Conservation (phyloP, 371 early-diverging fungal species). For the Mycotypha africana region DNA sequence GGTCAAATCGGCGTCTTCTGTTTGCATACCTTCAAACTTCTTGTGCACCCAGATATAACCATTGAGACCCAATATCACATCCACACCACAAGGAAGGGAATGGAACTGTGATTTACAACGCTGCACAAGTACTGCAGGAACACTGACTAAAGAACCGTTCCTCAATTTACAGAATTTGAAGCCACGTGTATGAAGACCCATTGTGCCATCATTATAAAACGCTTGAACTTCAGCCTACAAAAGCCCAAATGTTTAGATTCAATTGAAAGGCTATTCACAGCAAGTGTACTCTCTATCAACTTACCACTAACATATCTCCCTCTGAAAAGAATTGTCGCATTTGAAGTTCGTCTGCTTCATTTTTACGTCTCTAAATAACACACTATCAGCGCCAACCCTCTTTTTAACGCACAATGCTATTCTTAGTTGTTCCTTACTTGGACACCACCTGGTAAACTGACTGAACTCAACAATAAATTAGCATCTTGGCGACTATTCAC, state of each 20-base stretch:
- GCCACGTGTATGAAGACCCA: conserved; percentile 93
- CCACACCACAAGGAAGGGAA: conserved; percentile 80
- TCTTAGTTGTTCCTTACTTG: conserved; percentile 54
- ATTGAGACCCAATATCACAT: conserved; percentile 93
- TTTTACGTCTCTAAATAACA: conserved; percentile 78
- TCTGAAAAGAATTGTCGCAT: conserved; percentile 97
- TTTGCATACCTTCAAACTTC: conserved; percentile 50
- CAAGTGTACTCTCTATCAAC: no score
- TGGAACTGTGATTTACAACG: conserved; percentile 93
- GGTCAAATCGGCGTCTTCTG: conserved; percentile 62
- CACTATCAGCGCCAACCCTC: background rate
- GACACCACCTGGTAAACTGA: conserved; percentile 96
- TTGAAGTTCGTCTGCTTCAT: conserved; percentile 97
- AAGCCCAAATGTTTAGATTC: background rate
- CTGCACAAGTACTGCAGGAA: conserved; percentile 83
- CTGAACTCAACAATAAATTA: conserved; percentile 85
- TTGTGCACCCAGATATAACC: conserved; percentile 96
- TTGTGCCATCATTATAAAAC: conserved; percentile 84
- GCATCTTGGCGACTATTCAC: conserved; percentile 89
- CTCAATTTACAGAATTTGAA: conserved; percentile 96
- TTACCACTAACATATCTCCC: conserved; percentile 92
- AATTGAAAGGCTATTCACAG: no score
- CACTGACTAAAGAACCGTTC: conserved; percentile 84
- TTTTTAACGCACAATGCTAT: no score
- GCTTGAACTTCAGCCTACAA: conserved; percentile 92